These are phyloP conservation scores for Ophiognomonia clavigignenti-juglandacearum DNA, from an alignment of 2,329 filamentous ascomycete genomes.

Conservation along the genomic window DNA sequence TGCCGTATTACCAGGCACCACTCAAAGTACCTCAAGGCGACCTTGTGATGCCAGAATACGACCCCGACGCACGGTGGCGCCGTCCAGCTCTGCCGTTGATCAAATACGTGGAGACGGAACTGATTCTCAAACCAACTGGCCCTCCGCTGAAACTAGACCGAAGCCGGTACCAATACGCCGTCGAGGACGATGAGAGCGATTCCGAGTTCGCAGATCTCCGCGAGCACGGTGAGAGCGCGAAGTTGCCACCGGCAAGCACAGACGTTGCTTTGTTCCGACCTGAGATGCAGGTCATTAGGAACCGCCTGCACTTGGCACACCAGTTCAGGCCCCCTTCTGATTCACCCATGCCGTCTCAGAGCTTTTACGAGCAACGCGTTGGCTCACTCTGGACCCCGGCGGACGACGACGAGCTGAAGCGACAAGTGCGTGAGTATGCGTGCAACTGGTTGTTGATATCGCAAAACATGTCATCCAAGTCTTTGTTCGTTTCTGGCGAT, in stretches of 20 bases:
- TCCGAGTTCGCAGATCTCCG: conserved; percentile 34
- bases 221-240: conserved; percentile 23
- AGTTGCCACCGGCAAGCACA: conserved; percentile 63
- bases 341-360: conserved; percentile 81
- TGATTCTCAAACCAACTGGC: conserved; percentile 61
- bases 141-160: conserved; percentile 72
- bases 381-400: conserved; percentile 87
- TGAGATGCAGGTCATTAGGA: conserved; percentile 83
- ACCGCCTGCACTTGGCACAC: conserved; percentile 84
- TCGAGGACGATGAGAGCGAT: conserved; percentile 61
- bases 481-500: conserved; percentile 74
- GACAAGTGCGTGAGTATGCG: conserved; percentile 82
- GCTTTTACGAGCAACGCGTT: conserved; percentile 81
- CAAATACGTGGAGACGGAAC: conserved; percentile 78
- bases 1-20: conserved; percentile 72
- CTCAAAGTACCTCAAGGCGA: conserved; percentile 55
- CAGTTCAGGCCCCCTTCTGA: conserved; percentile 92
- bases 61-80: conserved; percentile 69
- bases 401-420: conserved; percentile 86
- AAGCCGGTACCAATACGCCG: conserved; percentile 76
- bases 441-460: conserved; percentile 98
- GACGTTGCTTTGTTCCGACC: conserved; percentile 85
- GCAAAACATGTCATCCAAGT: conserved; percentile 68
- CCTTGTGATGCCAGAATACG: conserved; percentile 50
- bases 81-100: conserved; percentile 77